Evolutionary conservation across 1,139 yeast genomes (phyloP), one percentile per base, ranked within the genome.

Genomic region (Petasospora fabianii): DNA sequence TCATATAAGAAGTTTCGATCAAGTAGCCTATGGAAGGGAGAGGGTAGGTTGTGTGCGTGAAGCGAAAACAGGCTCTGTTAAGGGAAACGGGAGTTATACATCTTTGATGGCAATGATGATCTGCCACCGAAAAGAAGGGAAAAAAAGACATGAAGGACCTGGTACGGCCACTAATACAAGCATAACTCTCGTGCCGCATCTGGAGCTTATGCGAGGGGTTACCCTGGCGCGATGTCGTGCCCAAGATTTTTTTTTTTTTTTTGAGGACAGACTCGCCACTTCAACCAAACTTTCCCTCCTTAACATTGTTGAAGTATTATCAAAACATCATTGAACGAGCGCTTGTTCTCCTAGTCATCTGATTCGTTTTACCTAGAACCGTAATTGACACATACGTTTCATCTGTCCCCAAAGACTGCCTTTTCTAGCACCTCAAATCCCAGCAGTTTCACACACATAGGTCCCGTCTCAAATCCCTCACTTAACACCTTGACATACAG

Each of bases 1-100:
- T 77, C 86, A 80, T 80, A 75, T 53, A 73, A 67, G 29, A 8
- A 17, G 30, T 6, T 7, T 18, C n/a, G n/a, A 9, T 19, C 27
- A n/a, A 24, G 22, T 20, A 10, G 22, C 22, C 9, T 8, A 10
- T 8, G 22, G 7, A 20, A 10, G 7, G 22, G 9, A 8, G 7
- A 7, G 7, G 22, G 22, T 20, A 10, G 22, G 22, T 7, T 20
- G 22, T 20, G 7, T 10, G 22, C 7, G 22, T 20, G 22, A 20
- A 20, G 22, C 22, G 10, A 20, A 10, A 20, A 20, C 22, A 10
- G 22, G 22, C 9, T 10, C 10, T 10, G 7, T 20, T 20, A 8
- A 10, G 9, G 22, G 22, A 20, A 7, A 20, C 7, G 9, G 7
- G 22, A 20, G 22, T 10, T 8, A 10, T 8, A 20, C 9, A 20